phyloP scores from a whole-genome alignment of 2,329 filamentous ascomycete genomes.

The Pezicula carpinea region DNA sequence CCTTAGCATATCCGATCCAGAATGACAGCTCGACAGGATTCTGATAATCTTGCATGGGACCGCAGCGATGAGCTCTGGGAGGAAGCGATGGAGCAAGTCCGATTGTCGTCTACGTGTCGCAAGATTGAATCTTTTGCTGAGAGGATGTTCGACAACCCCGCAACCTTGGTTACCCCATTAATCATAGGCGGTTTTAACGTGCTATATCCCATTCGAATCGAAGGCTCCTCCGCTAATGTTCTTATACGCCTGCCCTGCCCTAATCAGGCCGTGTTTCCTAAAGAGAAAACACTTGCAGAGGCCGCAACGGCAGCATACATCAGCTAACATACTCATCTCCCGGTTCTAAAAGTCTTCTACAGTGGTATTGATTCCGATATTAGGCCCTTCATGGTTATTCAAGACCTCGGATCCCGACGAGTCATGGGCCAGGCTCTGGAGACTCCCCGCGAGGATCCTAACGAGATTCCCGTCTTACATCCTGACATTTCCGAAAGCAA shows the following conservation, averaged over 20 bases:
- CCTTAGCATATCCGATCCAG: slow-evolving; percentile 5
- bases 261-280: slow-evolving; percentile 5
- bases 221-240: background rate
- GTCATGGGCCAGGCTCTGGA: slow-evolving; percentile 18
- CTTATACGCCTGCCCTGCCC: slow-evolving; percentile 2
- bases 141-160: background rate
- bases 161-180: background rate
- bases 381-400: slow-evolving; percentile 13
- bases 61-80: slow-evolving; percentile 25
- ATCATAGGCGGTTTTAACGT: slow-evolving; percentile 1
- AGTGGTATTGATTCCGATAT: slow-evolving; percentile 2
- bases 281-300: slow-evolving; percentile 8
- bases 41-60: slow-evolving; percentile 29
- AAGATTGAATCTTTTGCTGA: background rate
- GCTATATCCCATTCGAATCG: background rate
- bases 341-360: background rate
- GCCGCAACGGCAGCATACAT: slow-evolving; percentile 5
- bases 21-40: slow-evolving; percentile 25
- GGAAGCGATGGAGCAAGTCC: slow-evolving; percentile 19
- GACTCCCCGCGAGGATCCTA: slow-evolving; percentile 12
- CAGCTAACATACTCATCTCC: slow-evolving; percentile 3
- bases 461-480: slow-evolving; percentile 20
- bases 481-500: slow-evolving; percentile 14
- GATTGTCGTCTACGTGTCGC: background rate
- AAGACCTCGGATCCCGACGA: slow-evolving; percentile 10